These are phyloP conservation scores for Mycosphaerella sp. DNA, from an alignment of 2,329 filamentous ascomycete species.

Conservation along the genomic window DNA sequence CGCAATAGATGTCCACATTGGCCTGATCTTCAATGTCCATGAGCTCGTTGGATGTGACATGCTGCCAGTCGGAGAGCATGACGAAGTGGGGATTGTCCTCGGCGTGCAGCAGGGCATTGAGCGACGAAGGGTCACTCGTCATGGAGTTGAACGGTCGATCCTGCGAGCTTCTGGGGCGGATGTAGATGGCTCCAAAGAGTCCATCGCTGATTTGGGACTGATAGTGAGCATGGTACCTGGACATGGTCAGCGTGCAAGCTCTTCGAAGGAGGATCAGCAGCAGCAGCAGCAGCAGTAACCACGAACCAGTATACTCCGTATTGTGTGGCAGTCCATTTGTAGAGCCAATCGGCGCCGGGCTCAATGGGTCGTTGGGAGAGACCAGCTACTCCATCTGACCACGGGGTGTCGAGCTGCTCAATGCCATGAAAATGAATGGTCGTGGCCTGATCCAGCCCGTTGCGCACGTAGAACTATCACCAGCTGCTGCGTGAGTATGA, in stretches of 20 bases:
- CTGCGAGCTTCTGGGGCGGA: conserved; percentile 5
- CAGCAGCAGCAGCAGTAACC: neutral
- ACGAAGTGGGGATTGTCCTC: conserved; percentile 12
- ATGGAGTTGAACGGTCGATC: conserved; percentile 3
- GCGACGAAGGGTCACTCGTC: conserved; percentile 4
- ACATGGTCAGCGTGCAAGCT: neutral
- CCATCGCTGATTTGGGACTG: conserved; percentile 15
- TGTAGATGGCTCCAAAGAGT: conserved; percentile 16
- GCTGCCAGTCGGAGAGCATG: conserved; percentile 15
- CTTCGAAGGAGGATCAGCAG: neutral
- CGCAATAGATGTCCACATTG: conserved; percentile 14
- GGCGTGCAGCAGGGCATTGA: conserved; percentile 5
- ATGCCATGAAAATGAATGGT: conserved; percentile 23
- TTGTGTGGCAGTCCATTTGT: conserved; percentile 14
- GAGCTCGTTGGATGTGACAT: conserved; percentile 10
- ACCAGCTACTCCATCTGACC: conserved; percentile 22
- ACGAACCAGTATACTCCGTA: conserved; percentile 16
- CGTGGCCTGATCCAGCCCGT: conserved; percentile 12
- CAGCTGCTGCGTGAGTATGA: neutral
- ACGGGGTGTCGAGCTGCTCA: conserved; percentile 17
- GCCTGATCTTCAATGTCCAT: conserved; percentile 1
- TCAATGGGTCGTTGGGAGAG: conserved; percentile 20
- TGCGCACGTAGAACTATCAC: conserved; percentile 14
- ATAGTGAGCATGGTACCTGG: conserved; percentile 17
- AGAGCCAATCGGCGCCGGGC: conserved; percentile 12